Evolutionary conservation across 2,329 filamentous ascomycete species (phyloP), one percentile per base, ranked within the genome.

Genomic region (Aspergillus amoenus): DNA sequence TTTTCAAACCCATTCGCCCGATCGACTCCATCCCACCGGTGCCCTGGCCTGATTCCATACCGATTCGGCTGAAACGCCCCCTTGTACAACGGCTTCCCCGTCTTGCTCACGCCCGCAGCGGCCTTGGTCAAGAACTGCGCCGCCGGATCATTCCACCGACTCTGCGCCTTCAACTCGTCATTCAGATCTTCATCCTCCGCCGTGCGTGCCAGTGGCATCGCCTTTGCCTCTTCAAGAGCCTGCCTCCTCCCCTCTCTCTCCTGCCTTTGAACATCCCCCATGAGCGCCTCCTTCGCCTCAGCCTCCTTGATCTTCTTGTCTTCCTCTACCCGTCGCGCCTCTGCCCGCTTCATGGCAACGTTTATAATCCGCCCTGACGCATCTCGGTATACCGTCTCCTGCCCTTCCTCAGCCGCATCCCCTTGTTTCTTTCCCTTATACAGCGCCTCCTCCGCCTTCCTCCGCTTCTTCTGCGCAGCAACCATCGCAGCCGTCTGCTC

Each of bases 21-120:
- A 79, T 99, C 94, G 17, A 99, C 94, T 5, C 95, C 94, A 79
- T 99, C 94, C 94, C 94, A 99, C 63, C 91, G 82, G 78, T 96
- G 91, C 0, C 94, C 95, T 0, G 94, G 94, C 59, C 88, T 82
- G 60, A 99, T 97, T 1, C 90, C 91, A 77, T 97, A 97, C 18
- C 94, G 83, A 80, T 99, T 99, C 44, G 94, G 94, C 68, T 90
- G 84, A 55, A 89, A 90, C 0, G 88, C 83, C 0, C 93, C 94
- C 59, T 86, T 79, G 72, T 97, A 99, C 4, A 89, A 72, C 4
- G 88, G 90, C 63, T 83, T 85, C 17, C 81, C 82, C 7, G 78
- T 80, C 42, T 71, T 71, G 68, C 77, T 63, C 82, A 75, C 74
- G 4, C 72, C 77, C 0, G 68, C 65, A 2, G 66, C 66, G 66